These are phyloP conservation scores for Colletotrichum salicis DNA, from an alignment of 2,329 filamentous ascomycete species.

Conservation along the genomic window DNA sequence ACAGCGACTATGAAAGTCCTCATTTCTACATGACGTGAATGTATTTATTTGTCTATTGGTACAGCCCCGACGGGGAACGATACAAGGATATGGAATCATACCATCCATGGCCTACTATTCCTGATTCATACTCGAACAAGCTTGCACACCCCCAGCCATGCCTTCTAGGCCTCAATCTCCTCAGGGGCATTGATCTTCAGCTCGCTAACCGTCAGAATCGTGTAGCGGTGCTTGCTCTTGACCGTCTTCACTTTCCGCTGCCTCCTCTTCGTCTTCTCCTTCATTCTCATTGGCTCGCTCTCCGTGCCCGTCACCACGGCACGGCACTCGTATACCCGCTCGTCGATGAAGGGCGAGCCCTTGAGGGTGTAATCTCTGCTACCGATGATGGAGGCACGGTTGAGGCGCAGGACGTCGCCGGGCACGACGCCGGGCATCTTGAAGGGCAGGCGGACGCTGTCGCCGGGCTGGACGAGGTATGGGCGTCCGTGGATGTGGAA, in stretches of 20 bases:
- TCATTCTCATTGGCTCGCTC: slow-evolving; percentile 79
- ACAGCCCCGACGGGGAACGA: slow-evolving; percentile 22
- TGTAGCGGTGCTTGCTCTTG: slow-evolving; percentile 91
- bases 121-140: slow-evolving; percentile 25
- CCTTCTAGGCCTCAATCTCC: slow-evolving; percentile 46
- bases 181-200: slow-evolving; percentile 69
- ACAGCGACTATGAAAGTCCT: background rate
- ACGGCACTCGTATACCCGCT: slow-evolving; percentile 84
- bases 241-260: slow-evolving; percentile 79
- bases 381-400: slow-evolving; percentile 84
- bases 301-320: slow-evolving; percentile 88
- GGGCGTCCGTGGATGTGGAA: slow-evolving; percentile 82
- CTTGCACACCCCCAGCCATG: background rate
- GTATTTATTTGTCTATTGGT: slow-evolving; percentile 28
- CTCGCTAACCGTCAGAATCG: slow-evolving; percentile 85
- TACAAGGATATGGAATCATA: slow-evolving; percentile 9
- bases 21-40: background rate
- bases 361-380: slow-evolving; percentile 92
- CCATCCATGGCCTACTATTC: slow-evolving; percentile 15
- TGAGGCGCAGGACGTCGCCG: slow-evolving; percentile 88
- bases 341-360: slow-evolving; percentile 83
- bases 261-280: slow-evolving; percentile 84
- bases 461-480: slow-evolving; percentile 82
- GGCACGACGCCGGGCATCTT: slow-evolving; percentile 79
- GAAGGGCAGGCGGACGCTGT: slow-evolving; percentile 81